These are phyloP conservation scores for Aspergillus wentii DNA, from an alignment of 495 filamentous ascomycete genomes.

Conservation along the genomic window DNA sequence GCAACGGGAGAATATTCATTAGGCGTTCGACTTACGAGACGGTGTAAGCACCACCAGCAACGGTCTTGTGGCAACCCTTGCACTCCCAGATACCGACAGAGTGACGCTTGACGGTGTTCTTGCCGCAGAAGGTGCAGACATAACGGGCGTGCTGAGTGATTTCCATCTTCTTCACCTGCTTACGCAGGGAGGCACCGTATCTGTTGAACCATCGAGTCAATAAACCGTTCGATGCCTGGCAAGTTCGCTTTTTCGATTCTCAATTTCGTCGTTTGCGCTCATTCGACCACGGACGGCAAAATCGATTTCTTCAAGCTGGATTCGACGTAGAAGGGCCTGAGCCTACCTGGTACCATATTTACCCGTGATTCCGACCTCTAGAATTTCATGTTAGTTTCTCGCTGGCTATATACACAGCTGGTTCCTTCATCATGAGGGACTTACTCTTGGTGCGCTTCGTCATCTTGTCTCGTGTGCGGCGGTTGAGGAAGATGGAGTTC, in stretches of 20 bases:
- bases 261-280: conserved; percentile 8
- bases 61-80: conserved; percentile 86
- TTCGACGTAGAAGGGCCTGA: conserved; percentile 17
- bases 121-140: conserved; percentile 87
- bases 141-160: conserved; percentile 94
- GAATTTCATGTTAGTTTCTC: conserved; percentile 27
- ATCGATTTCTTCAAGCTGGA: conserved; percentile 20
- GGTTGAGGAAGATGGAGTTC: conserved; percentile 41
- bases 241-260: conserved; percentile 6
- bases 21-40: conserved; percentile 72
- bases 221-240: conserved; percentile 14
- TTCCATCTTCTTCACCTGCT: conserved; percentile 99
- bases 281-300: conserved; percentile 13
- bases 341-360: conserved; percentile 67
- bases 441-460: conserved; percentile 92
- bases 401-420: too few species aligned
- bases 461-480: conserved; percentile 61
- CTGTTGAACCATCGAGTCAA: conserved; percentile 41
- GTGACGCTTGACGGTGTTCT: conserved; percentile 86
- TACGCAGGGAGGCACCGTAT: conserved; percentile 99
- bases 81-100: conserved; percentile 97
- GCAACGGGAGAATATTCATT: background rate
- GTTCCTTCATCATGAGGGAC: conserved; percentile 20
- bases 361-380: conserved; percentile 81
- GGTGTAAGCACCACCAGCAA: conserved; percentile 94